phyloP scores from a whole-genome alignment of 768 basidiomycete genomes.

The Suillus cothurnatus region DNA sequence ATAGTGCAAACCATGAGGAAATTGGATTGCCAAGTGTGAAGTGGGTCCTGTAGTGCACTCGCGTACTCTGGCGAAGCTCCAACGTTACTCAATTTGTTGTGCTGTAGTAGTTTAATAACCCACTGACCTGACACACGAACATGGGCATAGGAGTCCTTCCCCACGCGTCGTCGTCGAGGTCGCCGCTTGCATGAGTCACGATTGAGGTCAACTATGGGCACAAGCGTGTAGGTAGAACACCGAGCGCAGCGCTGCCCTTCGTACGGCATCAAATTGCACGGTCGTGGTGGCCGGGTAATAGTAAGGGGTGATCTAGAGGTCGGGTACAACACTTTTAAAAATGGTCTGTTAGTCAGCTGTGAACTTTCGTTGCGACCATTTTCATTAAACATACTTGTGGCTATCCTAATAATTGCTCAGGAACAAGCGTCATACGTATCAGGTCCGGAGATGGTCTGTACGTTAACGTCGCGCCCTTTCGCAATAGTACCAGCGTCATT shows the following conservation, averaged over 20 bases:
- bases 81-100: slow-evolving; percentile 14
- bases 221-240: slow-evolving; percentile 83
- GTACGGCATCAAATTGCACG: slow-evolving; percentile 61
- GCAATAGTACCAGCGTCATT: slow-evolving; percentile 61
- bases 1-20: neutral
- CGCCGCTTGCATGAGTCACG: slow-evolving; percentile 91
- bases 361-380: slow-evolving; percentile 6
- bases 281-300: slow-evolving; percentile 89
- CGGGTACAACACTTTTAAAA: slow-evolving; percentile 85
- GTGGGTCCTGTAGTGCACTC: slow-evolving; percentile 58
- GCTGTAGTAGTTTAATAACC: neutral
- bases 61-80: slow-evolving; percentile 96
- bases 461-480: slow-evolving; percentile 72
- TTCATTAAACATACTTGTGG: slow-evolving; percentile 61
- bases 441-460: slow-evolving; percentile 96
- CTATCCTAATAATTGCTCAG: slow-evolving; percentile 70
- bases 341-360: slow-evolving; percentile 88
- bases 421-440: slow-evolving; percentile 88
- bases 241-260: neutral
- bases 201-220: slow-evolving; percentile 46
- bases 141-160: slow-evolving; percentile 64
- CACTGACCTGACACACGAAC: slow-evolving; percentile 83
- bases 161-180: slow-evolving; percentile 89
- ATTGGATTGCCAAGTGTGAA: neutral
- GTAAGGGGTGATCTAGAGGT: slow-evolving; percentile 84